phyloP scores from a whole-genome alignment of 73 alveolate species.

The Blepharisma japonicum region DNA sequence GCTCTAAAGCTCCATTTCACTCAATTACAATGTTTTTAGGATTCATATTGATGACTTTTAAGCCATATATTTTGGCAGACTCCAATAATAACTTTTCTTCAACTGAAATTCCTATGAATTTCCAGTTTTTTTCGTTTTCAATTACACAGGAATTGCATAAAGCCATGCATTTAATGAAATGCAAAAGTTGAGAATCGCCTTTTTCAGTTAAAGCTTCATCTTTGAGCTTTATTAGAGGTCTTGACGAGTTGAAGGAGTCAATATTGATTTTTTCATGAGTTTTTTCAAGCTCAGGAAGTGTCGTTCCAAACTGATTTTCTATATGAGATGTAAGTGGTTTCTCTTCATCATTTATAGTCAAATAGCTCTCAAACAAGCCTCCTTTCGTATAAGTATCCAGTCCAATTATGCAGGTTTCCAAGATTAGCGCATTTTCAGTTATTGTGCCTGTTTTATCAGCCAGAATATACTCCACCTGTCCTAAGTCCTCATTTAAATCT shows the following conservation, averaged over 20 bases:
- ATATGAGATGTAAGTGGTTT: not conserved
- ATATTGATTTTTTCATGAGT: too few species aligned
- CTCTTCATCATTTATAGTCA: constrained; percentile 16
- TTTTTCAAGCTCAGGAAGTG: too few species aligned
- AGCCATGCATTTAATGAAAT: constrained; percentile 27
- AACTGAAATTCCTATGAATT: not conserved
- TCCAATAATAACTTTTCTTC: constrained; percentile 1
- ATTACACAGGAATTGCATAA: not conserved
- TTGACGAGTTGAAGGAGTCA: too few species aligned
- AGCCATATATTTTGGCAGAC: constrained; percentile 1
- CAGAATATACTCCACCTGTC: constrained; percentile 81
- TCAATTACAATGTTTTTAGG: not conserved
- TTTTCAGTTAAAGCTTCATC: not conserved
- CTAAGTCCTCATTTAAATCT: constrained; percentile 91
- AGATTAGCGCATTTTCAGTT: constrained; percentile 77
- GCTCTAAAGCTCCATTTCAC: not conserved
- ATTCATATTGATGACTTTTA: not conserved
- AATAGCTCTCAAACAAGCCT: not conserved
- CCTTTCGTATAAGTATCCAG: not conserved
- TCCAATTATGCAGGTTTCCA: constrained; percentile 45
- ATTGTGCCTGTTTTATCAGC: constrained; percentile 98
- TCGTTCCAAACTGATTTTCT: too few species aligned
- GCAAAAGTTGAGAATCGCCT: not conserved
- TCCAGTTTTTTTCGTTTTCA: not conserved
- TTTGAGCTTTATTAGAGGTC: too few species aligned